These are phyloP conservation scores for Xylaria telfairii DNA, from an alignment of 495 filamentous ascomycete genomes.

Conservation along the genomic window DNA sequence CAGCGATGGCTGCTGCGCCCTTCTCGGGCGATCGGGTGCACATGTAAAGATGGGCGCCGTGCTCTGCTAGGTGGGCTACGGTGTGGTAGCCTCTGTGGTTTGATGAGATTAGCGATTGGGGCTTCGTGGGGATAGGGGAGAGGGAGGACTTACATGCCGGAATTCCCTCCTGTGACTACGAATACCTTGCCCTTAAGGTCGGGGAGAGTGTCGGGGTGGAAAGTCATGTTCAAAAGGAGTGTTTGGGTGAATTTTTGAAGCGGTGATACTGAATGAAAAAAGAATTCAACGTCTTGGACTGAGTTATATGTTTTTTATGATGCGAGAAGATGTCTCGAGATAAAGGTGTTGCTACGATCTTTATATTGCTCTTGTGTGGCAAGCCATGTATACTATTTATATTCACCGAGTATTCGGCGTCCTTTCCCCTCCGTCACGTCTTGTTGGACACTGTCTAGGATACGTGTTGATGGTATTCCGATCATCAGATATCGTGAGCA, in stretches of 20 bases:
- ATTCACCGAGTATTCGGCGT: neutral
- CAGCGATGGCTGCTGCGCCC: constrained; percentile 43
- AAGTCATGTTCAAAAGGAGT: constrained; percentile 44
- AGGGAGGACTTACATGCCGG: constrained; percentile 46
- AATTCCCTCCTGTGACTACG: constrained; percentile 40
- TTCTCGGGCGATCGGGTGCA: constrained; percentile 45
- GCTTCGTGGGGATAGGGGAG: constrained; percentile 16
- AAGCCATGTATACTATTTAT: no score
- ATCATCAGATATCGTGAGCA: constrained; percentile 38
- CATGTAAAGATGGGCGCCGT: constrained; percentile 53
- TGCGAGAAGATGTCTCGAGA: constrained; percentile 1
- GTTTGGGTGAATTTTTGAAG: constrained; percentile 32
- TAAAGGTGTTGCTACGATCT: constrained; percentile 28
- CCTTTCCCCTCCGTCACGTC: no score
- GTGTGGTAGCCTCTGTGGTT: constrained; percentile 45
- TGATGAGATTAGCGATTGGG: constrained; percentile 28
- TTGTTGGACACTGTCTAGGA: constrained; percentile 25
- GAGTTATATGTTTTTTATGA: constrained; percentile 23
- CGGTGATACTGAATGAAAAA: constrained; percentile 7
- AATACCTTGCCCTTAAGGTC: constrained; percentile 37
- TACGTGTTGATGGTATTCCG: constrained; percentile 31
- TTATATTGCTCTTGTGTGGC: constrained; percentile 35
- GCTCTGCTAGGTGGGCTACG: constrained; percentile 44
- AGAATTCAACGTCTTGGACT: constrained; percentile 30
- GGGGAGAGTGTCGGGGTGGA: constrained; percentile 47